Evolutionary conservation across 2,329 filamentous ascomycete genomes (phyloP).

Genomic region (Verticillium longisporum): DNA sequence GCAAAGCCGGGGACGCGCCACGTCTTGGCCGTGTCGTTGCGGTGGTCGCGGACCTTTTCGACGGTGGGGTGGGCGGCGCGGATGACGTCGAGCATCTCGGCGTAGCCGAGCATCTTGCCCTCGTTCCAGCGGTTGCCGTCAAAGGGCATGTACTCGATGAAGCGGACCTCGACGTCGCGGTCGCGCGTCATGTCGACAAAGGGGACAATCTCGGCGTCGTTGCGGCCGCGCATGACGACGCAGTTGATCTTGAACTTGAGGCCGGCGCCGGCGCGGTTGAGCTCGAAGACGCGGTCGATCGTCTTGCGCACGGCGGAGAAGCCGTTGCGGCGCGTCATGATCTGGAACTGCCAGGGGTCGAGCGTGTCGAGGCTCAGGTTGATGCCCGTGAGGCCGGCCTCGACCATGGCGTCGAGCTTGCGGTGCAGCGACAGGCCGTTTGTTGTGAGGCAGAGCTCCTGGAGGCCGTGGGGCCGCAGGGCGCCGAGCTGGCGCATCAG

Average conservation of each 20-base stretch:
- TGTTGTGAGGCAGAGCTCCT: slow-evolving; percentile 86
- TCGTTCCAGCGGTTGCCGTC: slow-evolving; percentile 95
- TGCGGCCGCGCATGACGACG: slow-evolving; percentile 92
- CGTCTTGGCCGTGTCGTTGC: slow-evolving; percentile 95
- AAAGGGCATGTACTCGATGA: slow-evolving; percentile 99
- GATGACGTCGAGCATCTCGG: slow-evolving; percentile 85
- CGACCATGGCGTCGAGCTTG: slow-evolving; percentile 87
- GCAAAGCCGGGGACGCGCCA: slow-evolving; percentile 81
- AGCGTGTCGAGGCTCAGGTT: slow-evolving; percentile 93
- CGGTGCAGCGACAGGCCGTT: slow-evolving; percentile 87
- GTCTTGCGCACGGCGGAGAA: slow-evolving; percentile 89
- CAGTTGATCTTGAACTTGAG: slow-evolving; percentile 96
- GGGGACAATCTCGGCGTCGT: slow-evolving; percentile 79
- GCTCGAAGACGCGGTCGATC: slow-evolving; percentile 78
- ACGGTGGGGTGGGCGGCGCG: slow-evolving; percentile 64
- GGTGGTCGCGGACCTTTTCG: slow-evolving; percentile 65
- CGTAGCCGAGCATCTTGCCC: slow-evolving; percentile 85
- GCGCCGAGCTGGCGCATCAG: slow-evolving; percentile 86
- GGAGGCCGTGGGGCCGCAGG: slow-evolving; percentile 67
- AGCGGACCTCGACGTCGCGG: slow-evolving; percentile 83
- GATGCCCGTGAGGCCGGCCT: slow-evolving; percentile 84
- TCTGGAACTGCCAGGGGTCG: slow-evolving; percentile 92
- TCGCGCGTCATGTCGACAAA: slow-evolving; percentile 89
- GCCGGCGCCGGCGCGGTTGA: slow-evolving; percentile 77
- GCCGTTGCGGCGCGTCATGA: slow-evolving; percentile 90